A percentile compares a stretch with the other conserved stretches of the same genome.
These are phyloP conservation scores for Mucor piriformis DNA, from an alignment of 371 early-diverging fungal species.

Conservation along the genomic window DNA sequence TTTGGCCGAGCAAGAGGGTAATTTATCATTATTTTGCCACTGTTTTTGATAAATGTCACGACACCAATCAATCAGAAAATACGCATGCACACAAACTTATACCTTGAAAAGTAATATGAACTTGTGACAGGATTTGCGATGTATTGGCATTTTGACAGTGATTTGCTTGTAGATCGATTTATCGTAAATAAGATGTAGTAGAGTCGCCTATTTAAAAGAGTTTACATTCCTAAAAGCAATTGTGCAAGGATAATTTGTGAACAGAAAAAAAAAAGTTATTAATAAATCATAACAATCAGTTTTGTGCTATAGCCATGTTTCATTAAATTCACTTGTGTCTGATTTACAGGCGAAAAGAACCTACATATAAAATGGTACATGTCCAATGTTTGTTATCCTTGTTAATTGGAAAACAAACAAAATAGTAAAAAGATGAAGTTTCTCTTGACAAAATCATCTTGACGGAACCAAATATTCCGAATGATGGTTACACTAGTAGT, in stretches of 20 bases:
- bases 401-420: neutral
- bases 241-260: too few species aligned
- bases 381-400: neutral
- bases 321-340: neutral
- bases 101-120: too few species aligned
- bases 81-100: neutral
- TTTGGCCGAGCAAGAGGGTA: neutral
- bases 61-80: neutral
- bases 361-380: neutral
- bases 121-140: too few species aligned
- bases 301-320: too few species aligned
- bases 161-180: neutral
- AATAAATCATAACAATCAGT: too few species aligned
- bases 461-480: conserved; percentile 1
- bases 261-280: too few species aligned
- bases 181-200: neutral
- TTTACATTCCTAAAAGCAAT: too few species aligned
- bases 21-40: too few species aligned
- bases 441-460: neutral
- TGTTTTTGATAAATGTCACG: too few species aligned
- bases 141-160: neutral
- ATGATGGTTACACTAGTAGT: neutral
- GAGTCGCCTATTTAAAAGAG: too few species aligned
- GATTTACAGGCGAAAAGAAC: neutral
- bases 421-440: conserved; percentile 1